Conservation (phyloP, 257 asterid genomes). For the Gentiana dahurica region DNA sequence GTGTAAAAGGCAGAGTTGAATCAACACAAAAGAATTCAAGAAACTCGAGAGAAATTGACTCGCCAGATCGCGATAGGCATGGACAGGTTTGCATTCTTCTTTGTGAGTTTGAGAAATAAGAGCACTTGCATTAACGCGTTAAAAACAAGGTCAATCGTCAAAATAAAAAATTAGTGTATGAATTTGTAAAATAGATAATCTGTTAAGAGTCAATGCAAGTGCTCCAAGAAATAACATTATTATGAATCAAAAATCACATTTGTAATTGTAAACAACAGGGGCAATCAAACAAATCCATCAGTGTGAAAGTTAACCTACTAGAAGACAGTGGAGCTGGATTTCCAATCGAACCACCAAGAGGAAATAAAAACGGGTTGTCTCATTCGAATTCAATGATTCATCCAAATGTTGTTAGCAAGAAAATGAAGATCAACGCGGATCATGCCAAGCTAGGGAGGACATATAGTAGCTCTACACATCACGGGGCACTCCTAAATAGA, state of each 20-base stretch:
- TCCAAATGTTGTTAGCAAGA: slow-evolving; percentile 40
- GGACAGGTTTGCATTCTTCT: slow-evolving; percentile 29
- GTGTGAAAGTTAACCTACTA: slow-evolving; percentile 32
- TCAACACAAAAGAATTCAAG: slow-evolving; percentile 15
- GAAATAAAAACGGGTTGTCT: slow-evolving; percentile 25
- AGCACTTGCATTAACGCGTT: neutral
- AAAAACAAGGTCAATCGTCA: too few relatives aligned
- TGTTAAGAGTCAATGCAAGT: too few relatives aligned
- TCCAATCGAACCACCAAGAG: slow-evolving; percentile 56
- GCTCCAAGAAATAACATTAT: neutral
- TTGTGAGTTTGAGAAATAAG: neutral
- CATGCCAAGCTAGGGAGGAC: slow-evolving; percentile 17
- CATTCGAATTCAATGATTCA: slow-evolving; percentile 63
- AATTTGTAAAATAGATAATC: too few relatives aligned
- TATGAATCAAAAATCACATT: neutral
- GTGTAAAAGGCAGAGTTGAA: slow-evolving; percentile 24
- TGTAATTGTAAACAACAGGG: slow-evolving; percentile 13
- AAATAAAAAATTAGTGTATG: too few relatives aligned
- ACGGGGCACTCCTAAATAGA: slow-evolving; percentile 14
- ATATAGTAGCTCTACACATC: slow-evolving; percentile 18
- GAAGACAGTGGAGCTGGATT: slow-evolving; percentile 54
- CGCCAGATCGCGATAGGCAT: slow-evolving; percentile 14
- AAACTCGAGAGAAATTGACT: slow-evolving; percentile 12
- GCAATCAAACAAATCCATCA: slow-evolving; percentile 27
- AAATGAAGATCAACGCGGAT: slow-evolving; percentile 29